Percentiles rank a stretch among this genome's conserved stretches.
Evolutionary conservation across 2,329 filamentous ascomycete species (phyloP).

Genomic region (Ophiostoma australiae): DNA sequence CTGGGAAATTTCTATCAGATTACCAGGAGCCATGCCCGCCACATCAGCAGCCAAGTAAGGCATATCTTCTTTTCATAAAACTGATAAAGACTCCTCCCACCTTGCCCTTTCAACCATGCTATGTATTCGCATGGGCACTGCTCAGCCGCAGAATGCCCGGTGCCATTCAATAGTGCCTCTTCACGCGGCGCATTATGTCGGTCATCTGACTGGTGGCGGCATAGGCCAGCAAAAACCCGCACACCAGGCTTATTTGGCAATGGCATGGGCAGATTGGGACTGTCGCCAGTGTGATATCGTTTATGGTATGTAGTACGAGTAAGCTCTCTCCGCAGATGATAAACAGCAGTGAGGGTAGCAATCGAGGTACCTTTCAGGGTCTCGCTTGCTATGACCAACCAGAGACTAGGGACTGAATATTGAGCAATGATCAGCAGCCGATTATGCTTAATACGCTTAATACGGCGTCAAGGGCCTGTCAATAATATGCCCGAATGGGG

Average conservation of each 20-base stretch:
- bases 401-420: neutral
- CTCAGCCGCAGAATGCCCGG: neutral
- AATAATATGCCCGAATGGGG: constrained; percentile 4
- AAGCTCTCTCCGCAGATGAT: neutral
- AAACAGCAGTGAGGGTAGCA: neutral
- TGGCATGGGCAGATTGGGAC: neutral
- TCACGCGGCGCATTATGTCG: neutral
- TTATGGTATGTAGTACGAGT: neutral
- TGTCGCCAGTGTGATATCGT: too few relatives aligned
- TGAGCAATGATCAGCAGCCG: neutral
- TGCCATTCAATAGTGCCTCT: neutral
- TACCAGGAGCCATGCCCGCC: neutral
- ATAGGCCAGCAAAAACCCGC: neutral
- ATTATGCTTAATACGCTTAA: neutral
- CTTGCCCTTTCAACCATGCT: neutral
- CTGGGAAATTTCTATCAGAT: neutral
- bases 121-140: neutral
- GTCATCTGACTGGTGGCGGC: neutral
- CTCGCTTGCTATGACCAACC: neutral
- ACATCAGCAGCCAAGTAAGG: neutral
- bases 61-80: neutral
- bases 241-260: neutral
- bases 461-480: neutral
- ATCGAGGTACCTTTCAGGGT: neutral
- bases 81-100: neutral